A percentile compares a stretch with the other conserved stretches of the same genome.
These are phyloP conservation scores for Pinus tabuliformis DNA, from an alignment of 75 land plant genomes.

Conservation along the genomic window DNA sequence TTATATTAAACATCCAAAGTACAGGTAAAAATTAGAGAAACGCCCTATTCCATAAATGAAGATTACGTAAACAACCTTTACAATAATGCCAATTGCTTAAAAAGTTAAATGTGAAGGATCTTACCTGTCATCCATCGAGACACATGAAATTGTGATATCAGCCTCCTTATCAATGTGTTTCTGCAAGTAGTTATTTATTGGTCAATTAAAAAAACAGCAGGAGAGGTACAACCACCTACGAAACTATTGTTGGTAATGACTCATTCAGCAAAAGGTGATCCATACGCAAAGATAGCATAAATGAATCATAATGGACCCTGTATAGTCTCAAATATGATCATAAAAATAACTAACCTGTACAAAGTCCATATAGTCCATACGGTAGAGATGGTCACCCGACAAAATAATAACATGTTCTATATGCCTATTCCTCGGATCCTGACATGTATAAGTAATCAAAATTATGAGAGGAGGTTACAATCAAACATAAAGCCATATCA, in stretches of 20 bases:
- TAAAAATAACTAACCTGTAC: slow-evolving; percentile 54
- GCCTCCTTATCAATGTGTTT: slow-evolving; percentile 71
- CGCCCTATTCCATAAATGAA: too few species aligned
- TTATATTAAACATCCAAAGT: too few species aligned
- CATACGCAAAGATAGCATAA: background rate
- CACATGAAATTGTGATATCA: slow-evolving; percentile 86
- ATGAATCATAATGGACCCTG: background rate
- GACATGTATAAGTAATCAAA: slow-evolving; percentile 8
- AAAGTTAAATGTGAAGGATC: background rate
- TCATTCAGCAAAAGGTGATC: background rate
- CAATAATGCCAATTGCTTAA: background rate
- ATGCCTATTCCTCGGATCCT: slow-evolving; percentile 87
- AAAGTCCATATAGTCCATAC: slow-evolving; percentile 97
- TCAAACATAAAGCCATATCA: background rate
- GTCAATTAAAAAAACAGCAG: background rate
- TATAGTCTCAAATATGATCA: background rate
- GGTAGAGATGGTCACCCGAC: slow-evolving; percentile 95
- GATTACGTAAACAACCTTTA: too few species aligned
- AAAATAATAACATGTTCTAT: slow-evolving; percentile 80
- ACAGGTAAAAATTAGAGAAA: too few species aligned
- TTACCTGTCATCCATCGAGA: slow-evolving; percentile 79
- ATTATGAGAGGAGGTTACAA: slow-evolving; percentile 7
- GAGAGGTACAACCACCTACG: background rate
- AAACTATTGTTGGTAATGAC: background rate
- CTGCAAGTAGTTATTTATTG: slow-evolving; percentile 35